A percentile compares a stretch with the other conserved stretches of the same genome.
Evolutionary conservation across 2,329 filamentous ascomycete genomes (phyloP).

Genomic region (Arthrobotrys iridis): DNA sequence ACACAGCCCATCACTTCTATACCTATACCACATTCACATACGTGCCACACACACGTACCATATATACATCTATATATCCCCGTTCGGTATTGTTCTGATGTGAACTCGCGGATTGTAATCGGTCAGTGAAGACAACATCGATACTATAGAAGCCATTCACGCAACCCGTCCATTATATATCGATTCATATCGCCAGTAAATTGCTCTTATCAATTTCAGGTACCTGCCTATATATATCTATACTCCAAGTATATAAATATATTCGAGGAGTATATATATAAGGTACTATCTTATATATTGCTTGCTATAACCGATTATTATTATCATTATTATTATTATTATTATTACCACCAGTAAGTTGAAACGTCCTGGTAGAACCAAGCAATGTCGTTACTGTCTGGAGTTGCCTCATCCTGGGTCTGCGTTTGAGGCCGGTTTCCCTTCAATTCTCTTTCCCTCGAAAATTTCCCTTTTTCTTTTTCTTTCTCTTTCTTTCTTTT

Average conservation of each 20-base stretch:
- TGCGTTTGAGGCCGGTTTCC: constrained; percentile 2
- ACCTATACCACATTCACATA: neutral
- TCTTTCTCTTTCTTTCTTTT: neutral
- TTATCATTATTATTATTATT: neutral
- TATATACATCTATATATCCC: neutral
- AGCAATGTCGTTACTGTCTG: constrained; percentile 8
- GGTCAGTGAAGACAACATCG: neutral
- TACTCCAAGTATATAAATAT: neutral
- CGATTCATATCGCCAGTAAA: neutral
- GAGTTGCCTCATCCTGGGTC: constrained; percentile 3
- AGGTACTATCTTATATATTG: neutral
- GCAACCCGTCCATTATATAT: too few species aligned
- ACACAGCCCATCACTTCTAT: neutral
- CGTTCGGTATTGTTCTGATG: neutral
- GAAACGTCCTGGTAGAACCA: constrained; percentile 8
- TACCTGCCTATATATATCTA: too few species aligned
- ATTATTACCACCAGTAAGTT: constrained; percentile 1
- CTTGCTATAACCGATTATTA: neutral
- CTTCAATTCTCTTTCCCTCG: neutral
- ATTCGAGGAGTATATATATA: neutral
- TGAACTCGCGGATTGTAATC: constrained; percentile 10
- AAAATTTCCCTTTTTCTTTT: neutral
- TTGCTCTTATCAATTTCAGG: neutral
- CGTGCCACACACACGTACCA: neutral
- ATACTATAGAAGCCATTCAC: neutral